phyloP scores from a whole-genome alignment of 768 basidiomycete genomes.

The Leucogyrophana mollusca region DNA sequence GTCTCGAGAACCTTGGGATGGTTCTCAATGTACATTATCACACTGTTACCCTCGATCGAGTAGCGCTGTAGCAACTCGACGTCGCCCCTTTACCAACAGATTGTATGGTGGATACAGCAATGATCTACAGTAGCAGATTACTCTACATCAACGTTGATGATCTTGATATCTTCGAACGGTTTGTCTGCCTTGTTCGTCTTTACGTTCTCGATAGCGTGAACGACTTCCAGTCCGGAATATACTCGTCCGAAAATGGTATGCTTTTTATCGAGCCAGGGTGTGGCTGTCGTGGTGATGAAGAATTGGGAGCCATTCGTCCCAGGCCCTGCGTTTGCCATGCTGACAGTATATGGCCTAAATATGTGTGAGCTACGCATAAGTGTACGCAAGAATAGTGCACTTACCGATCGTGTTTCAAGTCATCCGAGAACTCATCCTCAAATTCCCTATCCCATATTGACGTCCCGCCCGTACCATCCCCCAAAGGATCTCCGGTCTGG shows the following conservation, averaged over 20 bases:
- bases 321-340: constrained; percentile 93
- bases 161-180: constrained; percentile 93
- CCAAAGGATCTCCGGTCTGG: constrained; percentile 94
- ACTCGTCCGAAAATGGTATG: constrained; percentile 94
- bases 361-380: constrained; percentile 3
- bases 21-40: constrained; percentile 27
- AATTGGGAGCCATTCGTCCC: constrained; percentile 95
- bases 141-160: constrained; percentile 75
- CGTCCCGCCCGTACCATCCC: constrained; percentile 89
- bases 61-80: constrained; percentile 39
- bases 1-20: constrained; percentile 24
- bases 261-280: constrained; percentile 90
- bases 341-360: constrained; percentile 85
- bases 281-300: constrained; percentile 95
- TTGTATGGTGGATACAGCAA: too few species aligned
- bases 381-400: constrained; percentile 9
- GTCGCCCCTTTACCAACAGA: not conserved
- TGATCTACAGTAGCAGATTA: constrained; percentile 32
- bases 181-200: constrained; percentile 84
- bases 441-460: constrained; percentile 91
- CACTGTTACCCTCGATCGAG: constrained; percentile 41
- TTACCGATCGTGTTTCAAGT: constrained; percentile 87
- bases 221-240: constrained; percentile 81
- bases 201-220: constrained; percentile 90
- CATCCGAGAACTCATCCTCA: constrained; percentile 91